These are phyloP conservation scores for Cotoneaster glaucophyllus DNA, from an alignment of 306 rosid species.

Conservation along the genomic window DNA sequence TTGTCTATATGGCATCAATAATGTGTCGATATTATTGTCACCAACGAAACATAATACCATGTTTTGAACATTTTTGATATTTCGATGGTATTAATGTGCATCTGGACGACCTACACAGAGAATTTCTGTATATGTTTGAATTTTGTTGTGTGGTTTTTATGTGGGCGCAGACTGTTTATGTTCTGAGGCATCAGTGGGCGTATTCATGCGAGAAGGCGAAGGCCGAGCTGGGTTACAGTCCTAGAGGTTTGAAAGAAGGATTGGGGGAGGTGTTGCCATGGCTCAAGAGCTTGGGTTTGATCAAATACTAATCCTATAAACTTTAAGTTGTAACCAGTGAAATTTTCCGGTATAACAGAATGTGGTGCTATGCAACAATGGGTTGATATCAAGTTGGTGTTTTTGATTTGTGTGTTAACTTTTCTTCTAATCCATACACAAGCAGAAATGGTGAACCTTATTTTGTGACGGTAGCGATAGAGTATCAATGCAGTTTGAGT, in stretches of 20 bases:
- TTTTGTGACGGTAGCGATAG: neutral
- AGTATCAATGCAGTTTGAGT: no score
- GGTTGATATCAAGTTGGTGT: neutral
- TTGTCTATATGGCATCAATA: no score
- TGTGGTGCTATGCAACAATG: neutral
- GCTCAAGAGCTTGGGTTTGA: conserved; percentile 60
- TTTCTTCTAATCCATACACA: neutral
- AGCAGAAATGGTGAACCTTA: neutral
- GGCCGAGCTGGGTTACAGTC: conserved; percentile 44
- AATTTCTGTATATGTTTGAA: neutral
- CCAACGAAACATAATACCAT: no score
- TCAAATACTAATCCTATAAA: conserved; percentile 31
- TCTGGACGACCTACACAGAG: no score
- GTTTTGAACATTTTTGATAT: no score
- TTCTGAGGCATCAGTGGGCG: conserved; percentile 72
- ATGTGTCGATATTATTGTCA: no score
- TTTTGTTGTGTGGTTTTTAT: conserved; percentile 1
- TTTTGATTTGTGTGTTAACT: neutral
- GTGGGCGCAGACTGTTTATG: conserved; percentile 58
- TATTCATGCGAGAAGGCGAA: conserved; percentile 57
- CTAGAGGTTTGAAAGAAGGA: conserved; percentile 76
- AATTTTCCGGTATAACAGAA: neutral
- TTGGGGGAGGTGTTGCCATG: conserved; percentile 65
- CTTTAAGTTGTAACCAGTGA: neutral
- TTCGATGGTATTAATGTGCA: no score